These are phyloP conservation scores for Musa acuminata DNA, from an alignment of 176 grass and related monocot genomes.

Conservation along the genomic window DNA sequence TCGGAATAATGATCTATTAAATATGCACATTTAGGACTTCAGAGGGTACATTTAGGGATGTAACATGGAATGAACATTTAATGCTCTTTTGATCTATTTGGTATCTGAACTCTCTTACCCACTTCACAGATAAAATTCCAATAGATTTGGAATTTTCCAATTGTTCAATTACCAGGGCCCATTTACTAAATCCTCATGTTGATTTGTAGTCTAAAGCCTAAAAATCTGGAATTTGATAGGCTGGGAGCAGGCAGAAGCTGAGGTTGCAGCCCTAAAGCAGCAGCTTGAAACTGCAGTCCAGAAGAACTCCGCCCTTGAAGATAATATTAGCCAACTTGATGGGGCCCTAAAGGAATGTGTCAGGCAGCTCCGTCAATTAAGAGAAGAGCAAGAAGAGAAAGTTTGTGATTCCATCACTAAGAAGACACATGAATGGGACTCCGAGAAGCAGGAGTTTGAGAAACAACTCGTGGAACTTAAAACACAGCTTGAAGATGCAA, in stretches of 20 bases:
- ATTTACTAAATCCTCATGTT: background rate
- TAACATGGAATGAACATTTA: background rate
- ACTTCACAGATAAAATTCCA: too few relatives aligned
- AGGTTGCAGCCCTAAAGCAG: constrained; percentile 60
- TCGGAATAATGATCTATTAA: background rate
- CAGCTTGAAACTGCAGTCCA: constrained; percentile 60
- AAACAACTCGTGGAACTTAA: constrained; percentile 40
- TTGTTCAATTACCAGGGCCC: background rate
- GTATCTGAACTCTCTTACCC: background rate
- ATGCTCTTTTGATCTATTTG: background rate
- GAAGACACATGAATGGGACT: constrained; percentile 43
- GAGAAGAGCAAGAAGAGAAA: constrained; percentile 76
- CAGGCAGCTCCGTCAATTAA: constrained; percentile 72
- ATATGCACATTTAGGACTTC: background rate
- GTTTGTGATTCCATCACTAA: constrained; percentile 37
- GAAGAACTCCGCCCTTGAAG: constrained; percentile 58
- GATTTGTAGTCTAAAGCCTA: background rate
- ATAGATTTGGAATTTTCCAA: background rate
- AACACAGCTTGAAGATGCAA: constrained; percentile 39
- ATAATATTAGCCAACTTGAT: constrained; percentile 67
- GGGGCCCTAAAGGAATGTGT: constrained; percentile 92
- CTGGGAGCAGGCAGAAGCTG: constrained; percentile 89
- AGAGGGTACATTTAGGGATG: background rate
- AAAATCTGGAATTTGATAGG: constrained; percentile 30
- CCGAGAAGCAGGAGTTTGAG: constrained; percentile 43